Base-by-base conservation (phyloP, 2,329 filamentous ascomycete genomes). In the Penicillium brevicompactum region DNA sequence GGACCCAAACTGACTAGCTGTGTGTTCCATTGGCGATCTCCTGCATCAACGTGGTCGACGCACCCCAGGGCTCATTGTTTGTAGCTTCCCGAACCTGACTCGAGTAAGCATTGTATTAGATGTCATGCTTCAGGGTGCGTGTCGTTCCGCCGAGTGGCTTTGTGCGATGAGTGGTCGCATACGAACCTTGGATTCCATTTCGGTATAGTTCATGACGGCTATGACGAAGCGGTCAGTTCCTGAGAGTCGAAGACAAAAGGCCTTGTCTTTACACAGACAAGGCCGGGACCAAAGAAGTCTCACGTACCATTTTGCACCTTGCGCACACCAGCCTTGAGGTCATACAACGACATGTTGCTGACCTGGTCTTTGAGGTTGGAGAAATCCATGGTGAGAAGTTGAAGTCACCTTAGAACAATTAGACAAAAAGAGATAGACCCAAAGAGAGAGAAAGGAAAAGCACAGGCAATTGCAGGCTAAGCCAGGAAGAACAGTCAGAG, bases 181-280 rank as follows among this genome's bases (percentile, higher is more conserved):
- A 71, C 70, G 48, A 61, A 82, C 82, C 78, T 87, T 87, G 55
- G 84, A 75, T 78, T 95, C 91, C 90, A 94, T 93, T 72, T 97
- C 92, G 41, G 92, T 96, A 76, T 93, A 96, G 78, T 96, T 97
- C 92, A 97, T 96, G 57, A 96, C 92, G 63, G 92, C 92, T 96
- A 68, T 60, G 56, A 45, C 40, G 58, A 49, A 56, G 61, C 49
- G 56, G 60, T 67, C 57, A 65, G 56, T 42, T 51, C 46, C 47
- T 49, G 56, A 49, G 27, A 43, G 54, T 43, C 16, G 14, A 18
- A 43, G 34, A 57, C 16, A 46, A 10, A 55, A 52, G 38, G n/a
- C 14, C 18, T 44, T 24, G 38, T 31, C 34, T 46, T 51, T 21
- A 44, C 50, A 21, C n/a, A 41, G 49, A 53, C 37, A 11, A 27